Evolutionary conservation across 2,329 filamentous ascomycete species (phyloP).

Genomic region (Talaromyces sp.): DNA sequence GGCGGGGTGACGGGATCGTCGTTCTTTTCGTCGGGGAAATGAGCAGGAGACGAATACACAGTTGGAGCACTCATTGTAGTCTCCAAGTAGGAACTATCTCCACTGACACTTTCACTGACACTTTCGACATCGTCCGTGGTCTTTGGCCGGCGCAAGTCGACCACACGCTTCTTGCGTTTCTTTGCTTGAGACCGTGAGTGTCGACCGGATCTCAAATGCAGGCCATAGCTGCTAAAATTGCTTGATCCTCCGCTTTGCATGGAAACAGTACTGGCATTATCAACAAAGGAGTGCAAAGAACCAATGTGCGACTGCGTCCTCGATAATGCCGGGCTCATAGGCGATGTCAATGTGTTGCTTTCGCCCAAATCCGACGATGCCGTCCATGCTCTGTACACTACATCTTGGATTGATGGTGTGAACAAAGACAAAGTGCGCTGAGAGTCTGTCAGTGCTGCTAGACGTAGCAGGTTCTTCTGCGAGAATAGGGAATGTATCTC

Average conservation of each 20-base stretch:
- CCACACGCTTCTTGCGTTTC: slow-evolving; percentile 44
- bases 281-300: slow-evolving; percentile 68
- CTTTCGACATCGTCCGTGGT: slow-evolving; percentile 35
- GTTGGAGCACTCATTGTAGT: slow-evolving; percentile 40
- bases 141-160: slow-evolving; percentile 40
- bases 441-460: slow-evolving; percentile 78
- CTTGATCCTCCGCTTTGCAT: slow-evolving; percentile 53
- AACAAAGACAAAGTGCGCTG: slow-evolving; percentile 87
- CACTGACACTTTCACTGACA: slow-evolving; percentile 38
- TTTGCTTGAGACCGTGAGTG: slow-evolving; percentile 40
- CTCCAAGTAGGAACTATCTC: slow-evolving; percentile 34
- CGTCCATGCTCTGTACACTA: slow-evolving; percentile 89
- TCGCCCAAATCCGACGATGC: slow-evolving; percentile 68
- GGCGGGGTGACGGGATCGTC: slow-evolving; percentile 51
- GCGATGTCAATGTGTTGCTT: slow-evolving; percentile 31
- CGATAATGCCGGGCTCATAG: slow-evolving; percentile 47
- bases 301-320: slow-evolving; percentile 60
- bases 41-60: slow-evolving; percentile 47
- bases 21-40: slow-evolving; percentile 56
- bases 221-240: slow-evolving; percentile 33
- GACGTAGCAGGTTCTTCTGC: slow-evolving; percentile 81
- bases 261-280: slow-evolving; percentile 61
- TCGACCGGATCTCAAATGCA: slow-evolving; percentile 34
- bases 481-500: slow-evolving; percentile 90
- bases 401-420: slow-evolving; percentile 82